These are phyloP conservation scores for Fusarium avenaceum DNA, from an alignment of 2,329 filamentous ascomycete genomes.

Conservation along the genomic window DNA sequence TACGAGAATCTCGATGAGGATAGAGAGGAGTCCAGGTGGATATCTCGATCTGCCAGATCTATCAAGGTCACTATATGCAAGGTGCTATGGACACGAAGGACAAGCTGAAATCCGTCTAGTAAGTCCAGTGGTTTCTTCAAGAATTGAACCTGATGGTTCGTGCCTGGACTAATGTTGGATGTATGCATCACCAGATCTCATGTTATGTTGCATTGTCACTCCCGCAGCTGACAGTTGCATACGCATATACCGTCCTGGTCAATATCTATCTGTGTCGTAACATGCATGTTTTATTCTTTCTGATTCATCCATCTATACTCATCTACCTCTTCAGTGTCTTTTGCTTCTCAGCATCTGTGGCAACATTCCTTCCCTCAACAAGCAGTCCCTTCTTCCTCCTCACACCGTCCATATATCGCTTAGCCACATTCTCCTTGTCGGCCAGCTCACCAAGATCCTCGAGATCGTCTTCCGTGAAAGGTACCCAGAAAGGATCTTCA, in stretches of 20 bases:
- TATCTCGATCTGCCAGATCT: not conserved
- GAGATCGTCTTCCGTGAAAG: conserved; percentile 94
- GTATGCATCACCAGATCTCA: not conserved
- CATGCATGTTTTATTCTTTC: conserved; percentile 26
- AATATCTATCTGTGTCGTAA: conserved; percentile 5
- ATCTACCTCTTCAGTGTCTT: conserved; percentile 73
- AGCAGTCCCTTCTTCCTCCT: conserved; percentile 88
- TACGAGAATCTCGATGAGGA: conserved; percentile 21
- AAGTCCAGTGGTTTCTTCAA: not conserved
- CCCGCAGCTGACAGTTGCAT: conserved; percentile 2
- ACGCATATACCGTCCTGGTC: not conserved
- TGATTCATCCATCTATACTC: not conserved
- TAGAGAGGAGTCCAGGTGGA: not conserved
- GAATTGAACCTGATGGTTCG: not conserved
- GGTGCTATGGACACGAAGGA: not conserved
- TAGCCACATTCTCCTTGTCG: conserved; percentile 95
- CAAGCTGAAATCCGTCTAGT: not conserved
- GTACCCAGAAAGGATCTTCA: conserved; percentile 98
- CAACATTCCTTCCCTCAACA: conserved; percentile 81
- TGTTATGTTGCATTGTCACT: not conserved
- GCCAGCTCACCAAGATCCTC: conserved; percentile 96
- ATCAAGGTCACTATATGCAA: not conserved
- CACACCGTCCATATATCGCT: conserved; percentile 94
- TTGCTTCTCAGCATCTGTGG: conserved; percentile 93
- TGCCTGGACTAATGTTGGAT: not conserved